Conservation (phyloP, 2,329 filamentous ascomycete species). For the Fusarium fujikuroi region DNA sequence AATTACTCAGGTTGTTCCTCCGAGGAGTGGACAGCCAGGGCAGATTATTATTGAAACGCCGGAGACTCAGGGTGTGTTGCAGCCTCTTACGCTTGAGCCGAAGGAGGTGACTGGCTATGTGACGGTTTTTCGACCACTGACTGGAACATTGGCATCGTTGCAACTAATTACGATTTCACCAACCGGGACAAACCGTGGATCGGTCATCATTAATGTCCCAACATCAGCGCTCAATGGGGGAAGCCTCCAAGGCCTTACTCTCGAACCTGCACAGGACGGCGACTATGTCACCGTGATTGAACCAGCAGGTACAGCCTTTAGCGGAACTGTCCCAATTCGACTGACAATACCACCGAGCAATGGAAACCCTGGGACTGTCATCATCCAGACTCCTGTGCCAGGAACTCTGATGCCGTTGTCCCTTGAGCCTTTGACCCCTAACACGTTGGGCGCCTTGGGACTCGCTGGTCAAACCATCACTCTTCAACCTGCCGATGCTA, state of each 20-base stretch:
- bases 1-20: constrained; percentile 26
- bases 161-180: constrained; percentile 27
- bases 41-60: constrained; percentile 40
- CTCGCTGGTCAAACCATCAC: constrained; percentile 26
- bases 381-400: constrained; percentile 30
- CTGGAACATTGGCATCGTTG: not conserved
- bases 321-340: constrained; percentile 1
- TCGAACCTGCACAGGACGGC: constrained; percentile 9
- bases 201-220: constrained; percentile 35
- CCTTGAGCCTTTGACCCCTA: not conserved
- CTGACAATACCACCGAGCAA: constrained; percentile 26
- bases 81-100: constrained; percentile 26
- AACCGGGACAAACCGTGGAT: constrained; percentile 29
- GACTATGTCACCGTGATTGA: constrained; percentile 35
- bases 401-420: not conserved
- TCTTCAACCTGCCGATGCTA: constrained; percentile 10
- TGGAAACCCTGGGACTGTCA: constrained; percentile 26
- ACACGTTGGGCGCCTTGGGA: not conserved
- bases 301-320: constrained; percentile 4
- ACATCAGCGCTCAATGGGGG: not conserved
- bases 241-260: constrained; percentile 3
- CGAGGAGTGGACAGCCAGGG: constrained; percentile 15
- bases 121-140: constrained; percentile 29
- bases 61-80: constrained; percentile 11
- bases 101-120: constrained; percentile 19